These are phyloP conservation scores for Jackrogersella minutella DNA, from an alignment of 495 filamentous ascomycete species.

Conservation along the genomic window DNA sequence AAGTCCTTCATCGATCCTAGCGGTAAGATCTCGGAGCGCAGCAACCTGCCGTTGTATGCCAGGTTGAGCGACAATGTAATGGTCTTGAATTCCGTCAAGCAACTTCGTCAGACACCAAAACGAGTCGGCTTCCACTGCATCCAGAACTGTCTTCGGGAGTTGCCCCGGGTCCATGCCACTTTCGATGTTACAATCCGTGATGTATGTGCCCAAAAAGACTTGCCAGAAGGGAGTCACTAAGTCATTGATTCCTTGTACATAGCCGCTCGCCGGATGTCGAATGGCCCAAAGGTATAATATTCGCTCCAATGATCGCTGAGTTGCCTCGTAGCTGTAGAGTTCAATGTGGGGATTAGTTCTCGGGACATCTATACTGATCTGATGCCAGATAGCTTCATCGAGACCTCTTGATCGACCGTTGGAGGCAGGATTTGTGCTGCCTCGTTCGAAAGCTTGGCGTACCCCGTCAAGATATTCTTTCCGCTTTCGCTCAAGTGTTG, in stretches of 20 bases:
- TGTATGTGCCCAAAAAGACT: constrained; percentile 92
- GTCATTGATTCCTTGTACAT: constrained; percentile 98
- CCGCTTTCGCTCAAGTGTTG: constrained; percentile 90
- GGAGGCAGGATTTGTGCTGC: constrained; percentile 46
- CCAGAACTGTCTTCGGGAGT: constrained; percentile 86
- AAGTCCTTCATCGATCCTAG: constrained; percentile 83
- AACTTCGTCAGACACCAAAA: constrained; percentile 99
- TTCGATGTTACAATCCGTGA: constrained; percentile 90
- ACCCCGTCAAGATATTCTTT: constrained; percentile 98
- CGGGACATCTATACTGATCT: constrained; percentile 98
- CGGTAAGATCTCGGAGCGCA: constrained; percentile 85
- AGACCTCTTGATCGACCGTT: constrained; percentile 73
- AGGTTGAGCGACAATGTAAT: constrained; percentile 97
- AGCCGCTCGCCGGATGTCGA: constrained; percentile 93
- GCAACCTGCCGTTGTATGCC: constrained; percentile 94
- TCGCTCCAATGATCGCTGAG: constrained; percentile 88
- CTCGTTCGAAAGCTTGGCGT: constrained; percentile 89
- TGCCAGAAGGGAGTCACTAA: constrained; percentile 98
- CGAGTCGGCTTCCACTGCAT: constrained; percentile 96
- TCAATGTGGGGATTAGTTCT: constrained; percentile 95
- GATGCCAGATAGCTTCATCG: constrained; percentile 97
- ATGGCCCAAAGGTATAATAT: constrained; percentile 99
- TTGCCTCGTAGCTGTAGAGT: constrained; percentile 94
- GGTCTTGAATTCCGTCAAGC: constrained; percentile 97
- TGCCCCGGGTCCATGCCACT: constrained; percentile 96